Percentiles rank a stretch among this genome's conserved stretches.
Evolutionary conservation across 768 basidiomycete species (phyloP).

Genomic region (Mycena albidolilacea): DNA sequence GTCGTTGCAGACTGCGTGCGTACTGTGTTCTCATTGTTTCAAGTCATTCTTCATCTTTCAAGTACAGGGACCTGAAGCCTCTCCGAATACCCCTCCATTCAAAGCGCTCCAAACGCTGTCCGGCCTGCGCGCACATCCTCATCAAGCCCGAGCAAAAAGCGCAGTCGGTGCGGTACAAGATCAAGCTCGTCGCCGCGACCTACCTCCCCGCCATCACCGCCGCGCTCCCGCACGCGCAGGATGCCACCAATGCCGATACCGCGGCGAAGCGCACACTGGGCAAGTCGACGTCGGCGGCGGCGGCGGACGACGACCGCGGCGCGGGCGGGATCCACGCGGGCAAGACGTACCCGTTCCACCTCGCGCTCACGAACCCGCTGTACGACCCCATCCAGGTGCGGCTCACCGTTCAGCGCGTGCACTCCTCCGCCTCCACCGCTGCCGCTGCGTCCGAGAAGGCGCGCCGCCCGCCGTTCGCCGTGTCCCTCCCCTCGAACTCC

Average conservation of each 20-base stretch:
- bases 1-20: constrained; percentile 76
- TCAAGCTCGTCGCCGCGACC: constrained; percentile 96
- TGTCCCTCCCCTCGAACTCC: constrained; percentile 78
- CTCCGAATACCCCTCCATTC: constrained; percentile 93
- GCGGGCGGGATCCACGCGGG: constrained; percentile 75
- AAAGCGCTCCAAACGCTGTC: constrained; percentile 96
- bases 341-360: constrained; percentile 88
- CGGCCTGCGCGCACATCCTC: constrained; percentile 93
- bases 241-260: constrained; percentile 56
- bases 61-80: constrained; percentile 83
- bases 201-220: constrained; percentile 92
- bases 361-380: constrained; percentile 94
- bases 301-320: constrained; percentile 58
- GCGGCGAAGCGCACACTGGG: constrained; percentile 59
- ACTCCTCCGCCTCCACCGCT: constrained; percentile 61
- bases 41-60: constrained; percentile 31
- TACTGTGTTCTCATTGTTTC: constrained; percentile 33
- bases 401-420: constrained; percentile 83
- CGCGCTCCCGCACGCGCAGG: constrained; percentile 71
- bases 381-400: constrained; percentile 96
- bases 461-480: constrained; percentile 80
- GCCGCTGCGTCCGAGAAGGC: constrained; percentile 64
- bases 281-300: constrained; percentile 53
- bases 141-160: constrained; percentile 99
- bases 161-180: constrained; percentile 94